Base-by-base conservation (phyloP, 2,329 filamentous ascomycete species). In the Pestalotiopsis sp. region DNA sequence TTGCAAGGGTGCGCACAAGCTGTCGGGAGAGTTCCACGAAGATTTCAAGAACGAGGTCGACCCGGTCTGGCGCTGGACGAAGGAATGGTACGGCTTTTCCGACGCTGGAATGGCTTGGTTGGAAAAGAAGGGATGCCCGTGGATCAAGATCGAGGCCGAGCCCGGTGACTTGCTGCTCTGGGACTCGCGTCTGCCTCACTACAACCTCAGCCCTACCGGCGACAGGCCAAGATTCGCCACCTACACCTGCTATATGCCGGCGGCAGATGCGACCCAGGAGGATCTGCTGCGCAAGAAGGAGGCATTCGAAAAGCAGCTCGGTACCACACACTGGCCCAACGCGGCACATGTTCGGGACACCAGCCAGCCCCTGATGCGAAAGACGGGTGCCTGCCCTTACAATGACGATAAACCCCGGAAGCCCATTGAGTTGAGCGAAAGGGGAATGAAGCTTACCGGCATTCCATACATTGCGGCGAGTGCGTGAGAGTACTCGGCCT, bases 371-470 rank as follows among this genome's bases (percentile, higher is more conserved):
- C 67, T 6, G 70, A 74, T 31, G 49, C 57, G 13, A 71, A 72
- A 4, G 72, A 68, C 49, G 67, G 75, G 11, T 69, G 75, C 39
- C 62, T 76, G 72, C 72, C 75, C n/a, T 71, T 67, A 67, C 36
- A 67, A 74, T 65, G 74, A 75, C 13, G 73, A 81, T 69, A 81
- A 81, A 45, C 76, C 81, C 17, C 74, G 76, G 13, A 74, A 77
- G 71, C 83, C 83, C 0, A 71, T 81, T 1, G 79, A 82, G 25
- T 71, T 85, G 39, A 75, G 75, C 68, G 83, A 84, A 75, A 71
- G 82, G 27, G 81, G 79, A 1, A 84, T 81, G 72, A 83, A 80
- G 72, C 72, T 86, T 66, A 86, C 83, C 2, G 84, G 84, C 2
- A 84, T 86, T 69, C 83, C 84, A 12, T 86, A 85, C 20, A 74